Conservation (phyloP, 78 protist genomes). For the Bigelowiella natans region DNA sequence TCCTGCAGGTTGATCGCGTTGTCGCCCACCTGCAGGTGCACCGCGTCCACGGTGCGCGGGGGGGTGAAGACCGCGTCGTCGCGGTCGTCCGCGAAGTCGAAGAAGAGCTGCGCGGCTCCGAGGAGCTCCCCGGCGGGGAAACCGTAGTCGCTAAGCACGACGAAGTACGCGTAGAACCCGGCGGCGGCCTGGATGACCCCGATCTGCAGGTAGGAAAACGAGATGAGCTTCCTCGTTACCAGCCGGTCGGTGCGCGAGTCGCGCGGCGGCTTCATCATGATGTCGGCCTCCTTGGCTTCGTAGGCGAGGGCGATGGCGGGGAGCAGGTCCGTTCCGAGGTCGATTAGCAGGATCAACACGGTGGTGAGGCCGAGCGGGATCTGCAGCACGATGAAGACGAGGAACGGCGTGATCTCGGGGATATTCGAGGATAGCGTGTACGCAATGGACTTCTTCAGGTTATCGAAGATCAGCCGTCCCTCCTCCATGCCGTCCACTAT, state of each 20-base stretch:
- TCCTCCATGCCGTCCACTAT: slow-evolving; percentile 77
- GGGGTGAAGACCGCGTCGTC: neutral
- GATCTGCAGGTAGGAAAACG: neutral
- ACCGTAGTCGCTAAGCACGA: slow-evolving; percentile 41
- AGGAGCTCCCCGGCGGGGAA: neutral
- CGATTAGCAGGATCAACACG: slow-evolving; percentile 68
- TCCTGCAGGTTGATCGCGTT: neutral
- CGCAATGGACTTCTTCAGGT: slow-evolving; percentile 82
- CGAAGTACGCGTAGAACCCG: slow-evolving; percentile 52
- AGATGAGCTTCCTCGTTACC: slow-evolving; percentile 14
- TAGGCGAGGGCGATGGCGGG: slow-evolving; percentile 82
- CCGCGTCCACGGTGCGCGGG: no score
- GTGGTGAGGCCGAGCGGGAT: slow-evolving; percentile 75
- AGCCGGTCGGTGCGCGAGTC: slow-evolving; percentile 48
- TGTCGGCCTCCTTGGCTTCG: slow-evolving; percentile 26
- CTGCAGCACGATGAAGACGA: slow-evolving; percentile 52
- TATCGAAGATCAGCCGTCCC: slow-evolving; percentile 87
- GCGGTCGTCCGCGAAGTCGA: neutral
- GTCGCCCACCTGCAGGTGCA: no score
- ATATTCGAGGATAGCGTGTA: slow-evolving; percentile 76
- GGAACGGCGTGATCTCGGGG: slow-evolving; percentile 82
- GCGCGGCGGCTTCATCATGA: slow-evolving; percentile 83
- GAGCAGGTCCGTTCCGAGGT: slow-evolving; percentile 78
- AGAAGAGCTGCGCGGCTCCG: neutral
- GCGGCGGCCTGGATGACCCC: slow-evolving; percentile 40